phyloP scores from a whole-genome alignment of 257 asterid genomes.

The Primulina tabacum region DNA sequence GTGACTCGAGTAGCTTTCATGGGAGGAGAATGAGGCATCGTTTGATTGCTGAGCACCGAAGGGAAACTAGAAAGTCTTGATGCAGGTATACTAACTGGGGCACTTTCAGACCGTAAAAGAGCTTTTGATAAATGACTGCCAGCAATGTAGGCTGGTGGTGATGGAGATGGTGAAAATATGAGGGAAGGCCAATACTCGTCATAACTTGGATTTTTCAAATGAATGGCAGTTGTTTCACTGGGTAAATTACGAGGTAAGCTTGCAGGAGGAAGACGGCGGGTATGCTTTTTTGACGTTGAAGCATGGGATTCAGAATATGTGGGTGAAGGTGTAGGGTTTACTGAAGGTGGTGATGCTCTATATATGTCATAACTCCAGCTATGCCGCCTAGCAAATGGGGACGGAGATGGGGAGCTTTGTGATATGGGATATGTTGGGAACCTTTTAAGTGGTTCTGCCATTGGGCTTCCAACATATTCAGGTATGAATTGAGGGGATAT shows the following conservation, averaged over 20 bases:
- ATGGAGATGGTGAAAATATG: slow-evolving; percentile 59
- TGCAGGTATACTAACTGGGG: slow-evolving; percentile 68
- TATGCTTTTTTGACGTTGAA: slow-evolving; percentile 34
- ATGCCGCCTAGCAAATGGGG: slow-evolving; percentile 71
- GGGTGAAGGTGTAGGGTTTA: slow-evolving; percentile 72
- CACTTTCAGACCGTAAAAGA: slow-evolving; percentile 73
- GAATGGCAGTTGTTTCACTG: slow-evolving; percentile 44
- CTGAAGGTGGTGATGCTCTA: slow-evolving; percentile 67
- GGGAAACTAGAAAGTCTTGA: slow-evolving; percentile 47
- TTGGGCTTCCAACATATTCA: slow-evolving; percentile 88
- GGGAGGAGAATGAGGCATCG: slow-evolving; percentile 56
- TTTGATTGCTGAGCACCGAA: slow-evolving; percentile 40
- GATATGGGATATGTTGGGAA: slow-evolving; percentile 54
- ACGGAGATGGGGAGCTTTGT: slow-evolving; percentile 51
- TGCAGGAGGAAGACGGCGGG: slow-evolving; percentile 58
- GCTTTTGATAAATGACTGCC: slow-evolving; percentile 42
- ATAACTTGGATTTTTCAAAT: slow-evolving; percentile 45
- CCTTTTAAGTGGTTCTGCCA: slow-evolving; percentile 83
- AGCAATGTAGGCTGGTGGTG: slow-evolving; percentile 57
- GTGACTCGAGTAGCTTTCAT: slow-evolving; percentile 35
- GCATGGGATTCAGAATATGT: slow-evolving; percentile 66
- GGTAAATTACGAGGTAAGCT: slow-evolving; percentile 46
- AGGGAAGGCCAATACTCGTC: slow-evolving; percentile 79
- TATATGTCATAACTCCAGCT: slow-evolving; percentile 85
- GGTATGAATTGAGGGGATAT: slow-evolving; percentile 72